A percentile compares a stretch with the other conserved stretches of the same genome.
Conservation (phyloP, 2,329 filamentous ascomycete species). For the Colletotrichum godetiae region DNA sequence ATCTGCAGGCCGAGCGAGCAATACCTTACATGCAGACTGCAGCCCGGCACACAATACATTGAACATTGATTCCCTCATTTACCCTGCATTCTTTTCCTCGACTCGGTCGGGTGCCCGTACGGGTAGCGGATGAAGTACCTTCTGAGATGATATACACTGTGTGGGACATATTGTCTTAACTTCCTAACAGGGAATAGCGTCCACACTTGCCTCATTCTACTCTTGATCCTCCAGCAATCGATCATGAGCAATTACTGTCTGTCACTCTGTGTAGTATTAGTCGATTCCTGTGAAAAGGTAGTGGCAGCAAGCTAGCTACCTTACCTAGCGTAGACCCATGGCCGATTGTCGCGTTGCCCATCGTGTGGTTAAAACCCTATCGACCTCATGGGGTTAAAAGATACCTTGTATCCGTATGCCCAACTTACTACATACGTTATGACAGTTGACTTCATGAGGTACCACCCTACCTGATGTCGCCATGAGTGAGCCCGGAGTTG, state of each 20-base stretch:
- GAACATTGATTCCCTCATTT: slow-evolving; percentile 17
- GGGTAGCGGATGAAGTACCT: slow-evolving; percentile 31
- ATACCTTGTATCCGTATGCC: neutral
- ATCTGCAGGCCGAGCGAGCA: neutral
- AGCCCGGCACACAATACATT: slow-evolving; percentile 13
- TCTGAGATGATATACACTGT: neutral
- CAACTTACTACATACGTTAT: too few species aligned
- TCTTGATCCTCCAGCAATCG: neutral
- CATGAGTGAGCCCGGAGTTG: neutral
- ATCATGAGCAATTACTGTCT: neutral
- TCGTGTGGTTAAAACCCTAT: slow-evolving; percentile 9
- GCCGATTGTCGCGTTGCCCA: neutral
- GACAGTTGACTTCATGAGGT: too few species aligned
- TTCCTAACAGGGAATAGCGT: slow-evolving; percentile 19
- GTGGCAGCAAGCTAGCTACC: neutral
- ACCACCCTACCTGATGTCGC: too few species aligned
- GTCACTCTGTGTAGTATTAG: too few species aligned
- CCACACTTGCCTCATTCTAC: neutral
- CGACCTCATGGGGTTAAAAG: neutral
- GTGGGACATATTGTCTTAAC: slow-evolving; percentile 2
- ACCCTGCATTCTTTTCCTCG: slow-evolving; percentile 20
- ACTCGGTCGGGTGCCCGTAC: slow-evolving; percentile 13
- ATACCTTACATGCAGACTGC: neutral
- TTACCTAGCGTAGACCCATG: neutral
- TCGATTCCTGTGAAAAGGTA: neutral